These are phyloP conservation scores for Globomyces pollinis-pini DNA, from an alignment of 192 early-diverging fungal genomes.

Conservation along the genomic window DNA sequence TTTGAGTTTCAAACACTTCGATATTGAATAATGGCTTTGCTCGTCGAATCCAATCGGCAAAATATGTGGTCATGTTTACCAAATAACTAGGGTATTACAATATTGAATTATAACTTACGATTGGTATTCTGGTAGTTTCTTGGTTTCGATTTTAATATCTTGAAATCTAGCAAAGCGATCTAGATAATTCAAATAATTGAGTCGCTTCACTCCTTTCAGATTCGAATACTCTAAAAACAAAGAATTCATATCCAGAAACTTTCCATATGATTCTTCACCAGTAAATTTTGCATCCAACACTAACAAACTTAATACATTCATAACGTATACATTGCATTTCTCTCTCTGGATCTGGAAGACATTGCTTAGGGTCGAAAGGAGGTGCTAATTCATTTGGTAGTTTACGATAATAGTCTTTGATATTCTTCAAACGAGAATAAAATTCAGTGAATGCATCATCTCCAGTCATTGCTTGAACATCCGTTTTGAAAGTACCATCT, in stretches of 20 bases:
- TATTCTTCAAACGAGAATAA: slow-evolving; percentile 69
- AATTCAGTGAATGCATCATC: slow-evolving; percentile 69
- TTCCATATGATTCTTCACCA: slow-evolving; percentile 82
- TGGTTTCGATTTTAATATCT: slow-evolving; percentile 45
- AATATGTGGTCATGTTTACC: slow-evolving; percentile 50
- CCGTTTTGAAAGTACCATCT: slow-evolving; percentile 28
- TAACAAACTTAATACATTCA: no score
- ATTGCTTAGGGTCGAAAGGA: slow-evolving; percentile 53
- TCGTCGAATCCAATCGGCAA: slow-evolving; percentile 64
- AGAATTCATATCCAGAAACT: slow-evolving; percentile 79
- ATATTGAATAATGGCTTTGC: slow-evolving; percentile 73
- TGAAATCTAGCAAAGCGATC: slow-evolving; percentile 55
- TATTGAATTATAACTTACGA: slow-evolving; percentile 19
- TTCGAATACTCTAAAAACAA: slow-evolving; percentile 78
- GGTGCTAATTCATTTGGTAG: slow-evolving; percentile 70
- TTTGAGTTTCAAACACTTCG: slow-evolving; percentile 37
- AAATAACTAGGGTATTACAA: slow-evolving; percentile 50
- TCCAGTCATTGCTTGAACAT: background rate
- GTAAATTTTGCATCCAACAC: slow-evolving; percentile 82
- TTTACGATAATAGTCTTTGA: slow-evolving; percentile 73
- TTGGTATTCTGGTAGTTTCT: slow-evolving; percentile 9
- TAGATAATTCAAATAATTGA: slow-evolving; percentile 64
- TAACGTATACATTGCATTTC: no score
- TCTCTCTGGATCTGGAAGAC: background rate
- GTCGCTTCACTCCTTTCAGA: slow-evolving; percentile 47